Evolutionary conservation across 371 early-diverging fungal species (phyloP), one percentile per base, ranked within the genome.

Genomic region (Umbelopsis sp.): DNA sequence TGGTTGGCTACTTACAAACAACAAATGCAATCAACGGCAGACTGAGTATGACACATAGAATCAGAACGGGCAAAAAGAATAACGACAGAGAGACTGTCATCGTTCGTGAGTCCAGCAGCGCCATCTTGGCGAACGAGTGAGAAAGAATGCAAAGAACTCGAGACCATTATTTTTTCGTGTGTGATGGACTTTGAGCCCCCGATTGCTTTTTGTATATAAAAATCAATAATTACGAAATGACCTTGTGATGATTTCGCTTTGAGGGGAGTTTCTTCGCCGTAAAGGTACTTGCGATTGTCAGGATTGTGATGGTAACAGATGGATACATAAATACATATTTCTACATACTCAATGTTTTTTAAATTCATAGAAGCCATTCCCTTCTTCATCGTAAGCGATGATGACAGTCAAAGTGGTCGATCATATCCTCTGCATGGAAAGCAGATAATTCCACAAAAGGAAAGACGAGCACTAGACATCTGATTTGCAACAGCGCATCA

Each of bases 41-140:
- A 35, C 74, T 77, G 38, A 84, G 32, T 18, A 81, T 65, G 8
- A 72, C 66, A 64, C 71, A 73, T 12, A 80, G 51, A 5, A 74
- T 69, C 7, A 80, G 24, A 12, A 79, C 63, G 1, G 84, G 84
- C 5, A 84, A 71, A 51, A 69, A 79, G 63, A 84, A 80, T 24
- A 84, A 63, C 18, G 81, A 84, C 16, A 69, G 63, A 29, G 82
- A 84, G 24, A 84, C 76, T 63, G 75, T 78, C 10, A 80, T 38
- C 24, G 81, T 81, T 44, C 74, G 71, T 14, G 75, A 72, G 24
- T 78, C 69, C 37, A 67, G 64, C 44, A 64, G 25, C 64, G 64
- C 44, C 64, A 64, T 64, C 12, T n/a, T 64, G 44, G 46, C 63
- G 53, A 53, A 9, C 29, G 14, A 25, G 52, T 16, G 57, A 35